These are phyloP conservation scores for Leptographium radiaticola DNA, from an alignment of 2,329 filamentous ascomycete genomes.

Conservation along the genomic window DNA sequence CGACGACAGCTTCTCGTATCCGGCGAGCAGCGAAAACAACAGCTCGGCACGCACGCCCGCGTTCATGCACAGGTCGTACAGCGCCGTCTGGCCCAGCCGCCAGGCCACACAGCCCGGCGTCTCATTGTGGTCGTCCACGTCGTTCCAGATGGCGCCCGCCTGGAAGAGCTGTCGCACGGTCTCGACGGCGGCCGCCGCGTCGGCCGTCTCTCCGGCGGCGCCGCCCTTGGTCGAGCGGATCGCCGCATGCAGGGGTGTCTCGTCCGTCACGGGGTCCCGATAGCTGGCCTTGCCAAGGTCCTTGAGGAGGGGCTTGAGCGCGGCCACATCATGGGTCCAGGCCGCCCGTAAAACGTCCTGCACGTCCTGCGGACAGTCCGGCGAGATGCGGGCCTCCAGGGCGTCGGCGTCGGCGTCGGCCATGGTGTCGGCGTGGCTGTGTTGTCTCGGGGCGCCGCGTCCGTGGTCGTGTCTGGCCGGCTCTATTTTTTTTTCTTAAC, in stretches of 20 bases:
- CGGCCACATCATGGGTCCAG: constrained; percentile 48
- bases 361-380: constrained; percentile 35
- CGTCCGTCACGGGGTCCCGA: constrained; percentile 74
- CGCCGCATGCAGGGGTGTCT: constrained; percentile 79
- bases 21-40: constrained; percentile 67
- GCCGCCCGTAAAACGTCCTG: constrained; percentile 39
- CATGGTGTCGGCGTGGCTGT: constrained; percentile 10
- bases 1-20: constrained; percentile 61
- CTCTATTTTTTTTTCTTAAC: neutral
- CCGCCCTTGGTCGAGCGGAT: constrained; percentile 45
- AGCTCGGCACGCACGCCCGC: constrained; percentile 86
- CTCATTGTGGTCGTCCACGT: constrained; percentile 73
- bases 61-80: constrained; percentile 77
- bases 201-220: neutral
- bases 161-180: constrained; percentile 67
- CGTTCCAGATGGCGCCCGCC: constrained; percentile 94
- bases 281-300: constrained; percentile 53
- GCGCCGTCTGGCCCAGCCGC: constrained; percentile 49
- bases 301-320: constrained; percentile 57
- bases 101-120: constrained; percentile 82
- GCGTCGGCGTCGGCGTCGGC: constrained; percentile 28
- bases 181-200: constrained; percentile 34
- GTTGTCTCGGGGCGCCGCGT: neutral
- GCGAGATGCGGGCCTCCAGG: constrained; percentile 38
- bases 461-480: neutral